Conservation (phyloP, 371 early-diverging fungal genomes). For the Apophysomyces trapeziformis region DNA sequence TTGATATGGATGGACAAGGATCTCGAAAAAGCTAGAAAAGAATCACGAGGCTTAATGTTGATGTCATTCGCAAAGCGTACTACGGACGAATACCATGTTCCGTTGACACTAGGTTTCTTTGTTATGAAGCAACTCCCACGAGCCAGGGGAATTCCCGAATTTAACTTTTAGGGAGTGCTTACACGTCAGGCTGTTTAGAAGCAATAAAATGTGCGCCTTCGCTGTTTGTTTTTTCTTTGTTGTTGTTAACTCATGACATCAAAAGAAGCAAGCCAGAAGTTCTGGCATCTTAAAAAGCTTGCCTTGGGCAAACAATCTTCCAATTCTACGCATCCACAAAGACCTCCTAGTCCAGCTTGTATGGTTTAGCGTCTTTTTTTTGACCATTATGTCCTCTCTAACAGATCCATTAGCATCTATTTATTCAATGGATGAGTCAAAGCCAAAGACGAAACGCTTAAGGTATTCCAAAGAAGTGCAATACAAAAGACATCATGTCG, state of each 20-base stretch:
- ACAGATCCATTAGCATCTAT: conserved; percentile 1
- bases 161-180: conserved; percentile 7
- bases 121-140: background rate
- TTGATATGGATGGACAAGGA: background rate
- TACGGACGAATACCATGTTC: background rate
- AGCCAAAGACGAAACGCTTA: conserved; percentile 4
- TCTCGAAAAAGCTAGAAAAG: too few species aligned
- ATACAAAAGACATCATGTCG: background rate
- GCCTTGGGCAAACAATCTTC: conserved; percentile 10
- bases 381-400: background rate
- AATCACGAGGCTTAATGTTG: too few species aligned
- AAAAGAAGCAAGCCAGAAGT: background rate
- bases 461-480: background rate
- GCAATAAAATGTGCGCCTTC: background rate
- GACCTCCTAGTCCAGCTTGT: conserved; percentile 4
- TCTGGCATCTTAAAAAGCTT: conserved; percentile 13
- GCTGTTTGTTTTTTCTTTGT: conserved; percentile 2
- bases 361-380: background rate
- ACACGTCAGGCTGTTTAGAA: background rate
- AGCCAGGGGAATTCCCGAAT: background rate
- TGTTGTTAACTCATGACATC: background rate
- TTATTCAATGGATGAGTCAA: conserved; percentile 3
- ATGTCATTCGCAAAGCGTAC: too few species aligned
- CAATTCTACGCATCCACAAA: background rate
- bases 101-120: background rate